Conservation (phyloP, 371 early-diverging fungal genomes). For the Dichotomocladium elegans region DNA sequence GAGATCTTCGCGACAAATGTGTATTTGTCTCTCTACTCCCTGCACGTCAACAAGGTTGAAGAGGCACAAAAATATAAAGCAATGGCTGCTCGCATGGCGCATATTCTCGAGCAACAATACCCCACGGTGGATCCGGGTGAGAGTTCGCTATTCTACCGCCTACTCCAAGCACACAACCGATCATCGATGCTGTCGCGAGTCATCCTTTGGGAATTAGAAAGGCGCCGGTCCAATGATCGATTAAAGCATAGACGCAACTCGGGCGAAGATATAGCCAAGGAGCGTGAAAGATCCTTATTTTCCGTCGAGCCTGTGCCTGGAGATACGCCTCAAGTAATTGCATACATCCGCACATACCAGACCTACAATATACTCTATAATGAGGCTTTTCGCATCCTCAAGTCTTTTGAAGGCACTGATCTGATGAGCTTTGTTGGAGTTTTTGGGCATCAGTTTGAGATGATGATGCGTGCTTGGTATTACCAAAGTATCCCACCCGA, state of each 20-base stretch:
- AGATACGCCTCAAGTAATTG: slow-evolving; percentile 15
- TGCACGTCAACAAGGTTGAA: slow-evolving; percentile 4
- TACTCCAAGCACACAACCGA: neutral
- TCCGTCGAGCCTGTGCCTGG: neutral
- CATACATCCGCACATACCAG: slow-evolving; percentile 8
- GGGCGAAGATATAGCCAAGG: neutral
- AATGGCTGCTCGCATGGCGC: slow-evolving; percentile 26
- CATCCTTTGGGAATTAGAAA: neutral
- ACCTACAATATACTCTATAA: slow-evolving; percentile 5
- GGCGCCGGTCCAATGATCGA: neutral
- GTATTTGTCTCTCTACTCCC: slow-evolving; percentile 21
- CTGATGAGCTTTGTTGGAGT: slow-evolving; percentile 15
- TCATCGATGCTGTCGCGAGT: neutral
- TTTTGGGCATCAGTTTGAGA: slow-evolving; percentile 32
- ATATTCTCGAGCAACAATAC: slow-evolving; percentile 11
- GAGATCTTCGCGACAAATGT: slow-evolving; percentile 21
- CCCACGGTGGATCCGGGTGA: neutral
- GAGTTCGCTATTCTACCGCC: neutral
- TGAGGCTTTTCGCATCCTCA: slow-evolving; percentile 10
- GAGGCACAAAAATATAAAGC: slow-evolving; percentile 14
- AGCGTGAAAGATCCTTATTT: neutral
- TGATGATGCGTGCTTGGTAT: slow-evolving; percentile 38
- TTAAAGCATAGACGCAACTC: no score
- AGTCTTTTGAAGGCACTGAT: slow-evolving; percentile 8
- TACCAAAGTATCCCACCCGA: slow-evolving; percentile 11